phyloP scores from a whole-genome alignment of 257 asterid genomes.

The Solanum rostratum region DNA sequence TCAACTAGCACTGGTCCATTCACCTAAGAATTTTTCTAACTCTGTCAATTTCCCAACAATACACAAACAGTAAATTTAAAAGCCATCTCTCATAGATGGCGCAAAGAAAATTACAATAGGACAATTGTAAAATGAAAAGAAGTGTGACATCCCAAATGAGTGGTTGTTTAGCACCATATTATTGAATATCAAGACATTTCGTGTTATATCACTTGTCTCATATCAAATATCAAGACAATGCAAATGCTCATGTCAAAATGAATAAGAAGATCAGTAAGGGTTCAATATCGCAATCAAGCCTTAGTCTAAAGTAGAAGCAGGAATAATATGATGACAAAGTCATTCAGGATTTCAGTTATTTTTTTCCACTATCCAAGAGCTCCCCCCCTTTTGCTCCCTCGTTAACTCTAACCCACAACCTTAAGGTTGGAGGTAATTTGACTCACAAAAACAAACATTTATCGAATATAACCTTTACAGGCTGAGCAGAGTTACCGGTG shows the following conservation, averaged over 20 bases:
- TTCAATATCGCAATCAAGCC: background rate
- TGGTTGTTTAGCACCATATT: background rate
- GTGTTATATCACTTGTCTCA: background rate
- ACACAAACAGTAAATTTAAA: background rate
- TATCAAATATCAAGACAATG: background rate
- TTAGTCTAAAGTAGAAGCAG: background rate
- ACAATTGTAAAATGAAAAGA: background rate
- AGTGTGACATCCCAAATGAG: background rate
- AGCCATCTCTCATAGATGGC: background rate
- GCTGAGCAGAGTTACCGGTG: background rate
- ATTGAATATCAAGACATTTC: background rate
- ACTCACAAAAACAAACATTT: background rate
- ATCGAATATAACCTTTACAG: background rate
- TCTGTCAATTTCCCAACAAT: background rate
- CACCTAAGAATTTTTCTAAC: constrained; percentile 25
- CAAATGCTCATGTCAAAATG: background rate
- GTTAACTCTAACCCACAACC: too few relatives aligned
- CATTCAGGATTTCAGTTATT: background rate
- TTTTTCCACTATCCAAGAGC: too few relatives aligned
- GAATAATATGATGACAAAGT: background rate
- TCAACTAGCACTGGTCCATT: constrained; percentile 97
- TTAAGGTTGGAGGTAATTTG: background rate
- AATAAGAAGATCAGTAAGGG: background rate
- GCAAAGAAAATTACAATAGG: background rate
- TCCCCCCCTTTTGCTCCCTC: too few relatives aligned